Evolutionary conservation across 2,329 filamentous ascomycete species (phyloP).

Genomic region (Trichoderma koningii): DNA sequence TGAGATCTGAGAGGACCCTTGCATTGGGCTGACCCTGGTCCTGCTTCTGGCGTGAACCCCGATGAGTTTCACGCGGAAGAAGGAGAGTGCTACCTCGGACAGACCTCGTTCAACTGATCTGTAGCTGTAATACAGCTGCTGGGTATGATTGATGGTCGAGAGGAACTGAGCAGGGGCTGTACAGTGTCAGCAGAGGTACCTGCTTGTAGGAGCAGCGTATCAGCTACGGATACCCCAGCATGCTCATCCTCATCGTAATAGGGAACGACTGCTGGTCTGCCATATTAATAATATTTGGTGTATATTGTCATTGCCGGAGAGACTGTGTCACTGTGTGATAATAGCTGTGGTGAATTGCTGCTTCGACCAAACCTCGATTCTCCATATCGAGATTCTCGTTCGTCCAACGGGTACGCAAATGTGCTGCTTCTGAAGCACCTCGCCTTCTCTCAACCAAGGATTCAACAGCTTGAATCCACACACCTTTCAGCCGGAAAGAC

Average conservation of each 20-base stretch:
- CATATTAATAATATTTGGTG: conserved; percentile 18
- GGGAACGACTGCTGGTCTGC: neutral
- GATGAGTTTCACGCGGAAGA: neutral
- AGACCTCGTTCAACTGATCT: neutral
- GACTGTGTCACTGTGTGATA: neutral
- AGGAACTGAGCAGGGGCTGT: neutral
- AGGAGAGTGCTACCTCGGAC: neutral
- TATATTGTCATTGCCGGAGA: neutral
- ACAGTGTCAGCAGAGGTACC: neutral
- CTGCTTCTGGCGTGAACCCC: neutral
- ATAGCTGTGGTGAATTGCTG: neutral
- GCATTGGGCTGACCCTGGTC: neutral
- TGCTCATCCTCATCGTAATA: neutral
- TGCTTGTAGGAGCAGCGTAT: neutral
- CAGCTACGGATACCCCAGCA: conserved; percentile 13
- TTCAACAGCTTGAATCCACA: neutral
- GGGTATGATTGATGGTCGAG: conserved; percentile 1
- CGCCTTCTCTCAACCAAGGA: neutral
- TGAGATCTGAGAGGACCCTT: neutral
- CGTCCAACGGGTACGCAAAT: conserved; percentile 9
- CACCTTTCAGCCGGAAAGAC: neutral
- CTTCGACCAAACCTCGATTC: neutral
- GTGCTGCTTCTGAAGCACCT: conserved; percentile 13
- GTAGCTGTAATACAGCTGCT: neutral
- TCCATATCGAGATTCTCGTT: conserved; percentile 6